These are phyloP conservation scores for Rutstroemia sp. DNA, from an alignment of 2,329 filamentous ascomycete species.

Conservation along the genomic window DNA sequence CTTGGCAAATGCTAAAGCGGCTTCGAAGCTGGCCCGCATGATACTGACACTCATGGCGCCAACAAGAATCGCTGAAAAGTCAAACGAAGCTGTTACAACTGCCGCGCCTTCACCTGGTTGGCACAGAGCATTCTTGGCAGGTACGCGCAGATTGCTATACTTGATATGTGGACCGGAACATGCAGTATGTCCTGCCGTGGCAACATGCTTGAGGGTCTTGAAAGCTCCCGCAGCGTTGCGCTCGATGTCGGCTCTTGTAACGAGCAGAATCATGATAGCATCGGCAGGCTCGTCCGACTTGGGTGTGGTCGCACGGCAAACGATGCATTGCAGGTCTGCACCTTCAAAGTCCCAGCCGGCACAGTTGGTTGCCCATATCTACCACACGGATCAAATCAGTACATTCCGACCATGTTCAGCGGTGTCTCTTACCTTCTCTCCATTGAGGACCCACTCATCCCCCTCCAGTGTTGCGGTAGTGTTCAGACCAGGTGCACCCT, in stretches of 20 bases:
- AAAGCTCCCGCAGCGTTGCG: slow-evolving; percentile 38
- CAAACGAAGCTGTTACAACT: slow-evolving; percentile 37
- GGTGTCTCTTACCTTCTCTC: slow-evolving; percentile 38
- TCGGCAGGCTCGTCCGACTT: slow-evolving; percentile 25
- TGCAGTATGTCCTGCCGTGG: slow-evolving; percentile 40
- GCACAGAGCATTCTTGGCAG: slow-evolving; percentile 39
- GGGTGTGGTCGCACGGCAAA: slow-evolving; percentile 34
- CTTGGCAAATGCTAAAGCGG: slow-evolving; percentile 43
- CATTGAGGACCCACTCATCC: slow-evolving; percentile 43
- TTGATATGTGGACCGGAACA: slow-evolving; percentile 41
- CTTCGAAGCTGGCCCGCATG: slow-evolving; percentile 46
- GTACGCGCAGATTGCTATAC: slow-evolving; percentile 42
- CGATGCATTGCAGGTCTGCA: slow-evolving; percentile 44
- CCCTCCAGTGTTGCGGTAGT: slow-evolving; percentile 43
- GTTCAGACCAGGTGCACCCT: slow-evolving; percentile 39
- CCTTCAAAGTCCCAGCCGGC: slow-evolving; percentile 46
- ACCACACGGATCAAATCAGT: not conserved
- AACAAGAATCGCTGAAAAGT: slow-evolving; percentile 37
- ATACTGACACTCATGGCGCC: slow-evolving; percentile 47
- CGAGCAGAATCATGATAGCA: slow-evolving; percentile 41
- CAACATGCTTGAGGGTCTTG: slow-evolving; percentile 38
- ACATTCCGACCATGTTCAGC: not conserved
- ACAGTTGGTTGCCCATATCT: slow-evolving; percentile 48
- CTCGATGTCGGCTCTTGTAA: slow-evolving; percentile 41
- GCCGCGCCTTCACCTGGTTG: slow-evolving; percentile 36